A percentile compares a stretch with the other conserved stretches of the same genome.
Evolutionary conservation across 768 basidiomycete genomes (phyloP).

Genomic region (Daedaleopsis nitida): DNA sequence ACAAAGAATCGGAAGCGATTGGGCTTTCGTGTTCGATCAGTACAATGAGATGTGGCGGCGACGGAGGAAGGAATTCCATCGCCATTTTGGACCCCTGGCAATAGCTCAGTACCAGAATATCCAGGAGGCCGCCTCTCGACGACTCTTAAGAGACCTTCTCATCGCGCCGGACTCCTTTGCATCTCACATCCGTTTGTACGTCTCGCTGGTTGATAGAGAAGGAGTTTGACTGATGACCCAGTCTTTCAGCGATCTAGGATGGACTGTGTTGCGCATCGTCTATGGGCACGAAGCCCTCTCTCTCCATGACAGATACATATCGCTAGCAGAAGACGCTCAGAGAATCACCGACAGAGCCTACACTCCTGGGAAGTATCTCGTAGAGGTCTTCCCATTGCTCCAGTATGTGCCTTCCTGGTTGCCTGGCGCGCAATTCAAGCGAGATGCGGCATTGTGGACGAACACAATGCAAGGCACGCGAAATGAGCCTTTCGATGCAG

Average conservation of each 20-base stretch:
- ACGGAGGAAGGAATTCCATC: not conserved
- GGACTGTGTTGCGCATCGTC: too few relatives aligned
- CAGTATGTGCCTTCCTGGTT: conserved; percentile 17
- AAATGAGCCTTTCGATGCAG: not conserved
- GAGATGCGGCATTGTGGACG: not conserved
- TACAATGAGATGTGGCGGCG: not conserved
- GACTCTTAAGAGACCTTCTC: not conserved
- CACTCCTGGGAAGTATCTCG: not conserved
- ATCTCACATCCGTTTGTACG: too few relatives aligned
- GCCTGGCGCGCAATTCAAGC: conserved; percentile 16
- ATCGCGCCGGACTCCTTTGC: too few relatives aligned
- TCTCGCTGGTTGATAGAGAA: too few relatives aligned
- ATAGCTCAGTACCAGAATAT: not conserved
- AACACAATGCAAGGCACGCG: too few relatives aligned
- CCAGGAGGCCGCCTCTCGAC: not conserved
- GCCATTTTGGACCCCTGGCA: not conserved
- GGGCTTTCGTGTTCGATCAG: not conserved
- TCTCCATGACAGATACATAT: too few relatives aligned
- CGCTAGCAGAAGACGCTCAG: conserved; percentile 3
- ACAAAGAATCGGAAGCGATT: too few relatives aligned
- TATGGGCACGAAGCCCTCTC: too few relatives aligned
- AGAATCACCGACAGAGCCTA: not conserved
- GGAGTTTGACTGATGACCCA: too few relatives aligned
- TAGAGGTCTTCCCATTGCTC: conserved; percentile 1
- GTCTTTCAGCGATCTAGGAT: too few relatives aligned